Conservation (phyloP, 306 rosid genomes). For the Vigna trinervia region DNA sequence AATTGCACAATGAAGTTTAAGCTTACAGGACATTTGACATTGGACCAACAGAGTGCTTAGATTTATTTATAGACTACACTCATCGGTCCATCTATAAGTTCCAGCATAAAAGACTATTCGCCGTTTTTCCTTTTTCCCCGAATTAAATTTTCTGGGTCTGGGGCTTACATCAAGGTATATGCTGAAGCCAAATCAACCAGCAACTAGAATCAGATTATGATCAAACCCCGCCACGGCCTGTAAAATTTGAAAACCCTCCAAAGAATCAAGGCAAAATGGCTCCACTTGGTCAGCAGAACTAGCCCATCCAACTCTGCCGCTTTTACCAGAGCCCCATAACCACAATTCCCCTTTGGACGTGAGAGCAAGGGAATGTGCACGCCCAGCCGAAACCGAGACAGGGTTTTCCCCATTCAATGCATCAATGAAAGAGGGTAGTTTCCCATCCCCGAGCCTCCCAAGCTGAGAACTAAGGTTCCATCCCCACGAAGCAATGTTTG, state of each 20-base stretch:
- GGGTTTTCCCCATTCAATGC: slow-evolving; percentile 70
- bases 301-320: slow-evolving; percentile 85
- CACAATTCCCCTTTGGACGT: slow-evolving; percentile 74
- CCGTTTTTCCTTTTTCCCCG: not conserved
- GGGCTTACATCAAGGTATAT: not conserved
- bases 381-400: slow-evolving; percentile 73
- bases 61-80: slow-evolving; percentile 15
- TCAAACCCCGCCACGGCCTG: slow-evolving; percentile 91
- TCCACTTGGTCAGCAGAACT: slow-evolving; percentile 76
- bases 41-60: slow-evolving; percentile 26
- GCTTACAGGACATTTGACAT: slow-evolving; percentile 39
- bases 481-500: slow-evolving; percentile 80
- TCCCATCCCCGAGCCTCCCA: slow-evolving; percentile 72
- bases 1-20: slow-evolving; percentile 22
- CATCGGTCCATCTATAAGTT: not conserved
- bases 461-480: slow-evolving; percentile 89
- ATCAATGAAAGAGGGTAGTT: slow-evolving; percentile 61
- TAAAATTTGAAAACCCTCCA: slow-evolving; percentile 71
- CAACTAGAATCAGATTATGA: slow-evolving; percentile 78
- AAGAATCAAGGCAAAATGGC: slow-evolving; percentile 65
- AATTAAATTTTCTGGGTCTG: not conserved
- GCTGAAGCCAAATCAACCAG: slow-evolving; percentile 54
- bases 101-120: not conserved
- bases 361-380: slow-evolving; percentile 84
- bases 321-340: slow-evolving; percentile 93